Conservation (phyloP, 106 monocot species). For the Triglochin maritima region DNA sequence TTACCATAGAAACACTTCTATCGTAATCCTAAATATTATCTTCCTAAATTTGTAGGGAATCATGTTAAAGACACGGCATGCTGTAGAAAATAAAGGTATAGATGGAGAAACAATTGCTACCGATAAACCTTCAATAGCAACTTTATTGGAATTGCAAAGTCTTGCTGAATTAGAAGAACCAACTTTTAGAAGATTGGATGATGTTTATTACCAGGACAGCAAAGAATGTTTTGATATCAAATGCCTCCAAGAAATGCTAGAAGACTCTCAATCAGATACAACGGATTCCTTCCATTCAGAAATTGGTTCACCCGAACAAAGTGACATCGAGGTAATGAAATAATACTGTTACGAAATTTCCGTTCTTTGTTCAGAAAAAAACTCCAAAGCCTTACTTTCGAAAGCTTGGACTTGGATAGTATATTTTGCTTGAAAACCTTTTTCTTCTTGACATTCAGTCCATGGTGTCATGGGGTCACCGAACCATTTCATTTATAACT, state of each 20-base stretch:
- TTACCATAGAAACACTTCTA: no score
- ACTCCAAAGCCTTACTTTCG: no score
- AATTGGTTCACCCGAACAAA: conserved; percentile 35
- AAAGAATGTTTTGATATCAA: conserved; percentile 47
- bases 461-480: no score
- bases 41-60: conserved; percentile 27
- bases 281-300: conserved; percentile 46
- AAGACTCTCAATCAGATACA: conserved; percentile 79
- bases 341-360: neutral
- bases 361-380: neutral
- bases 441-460: no score
- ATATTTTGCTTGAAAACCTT: no score
- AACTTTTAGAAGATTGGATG: conserved; percentile 19
- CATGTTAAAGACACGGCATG: conserved; percentile 2
- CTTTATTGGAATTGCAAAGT: conserved; percentile 9
- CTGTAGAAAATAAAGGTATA: conserved; percentile 3
- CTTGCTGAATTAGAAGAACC: conserved; percentile 13
- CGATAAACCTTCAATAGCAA: conserved; percentile 11
- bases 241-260: conserved; percentile 85
- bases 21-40: no score
- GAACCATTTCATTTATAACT: no score
- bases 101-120: conserved; percentile 10
- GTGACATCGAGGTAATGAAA: conserved; percentile 64
- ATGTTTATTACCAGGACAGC: conserved; percentile 21
- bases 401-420: no score